Evolutionary conservation across 1,284 basidiomycete genomes (phyloP).

Genomic region (Neotropicomus parvogracilis): DNA sequence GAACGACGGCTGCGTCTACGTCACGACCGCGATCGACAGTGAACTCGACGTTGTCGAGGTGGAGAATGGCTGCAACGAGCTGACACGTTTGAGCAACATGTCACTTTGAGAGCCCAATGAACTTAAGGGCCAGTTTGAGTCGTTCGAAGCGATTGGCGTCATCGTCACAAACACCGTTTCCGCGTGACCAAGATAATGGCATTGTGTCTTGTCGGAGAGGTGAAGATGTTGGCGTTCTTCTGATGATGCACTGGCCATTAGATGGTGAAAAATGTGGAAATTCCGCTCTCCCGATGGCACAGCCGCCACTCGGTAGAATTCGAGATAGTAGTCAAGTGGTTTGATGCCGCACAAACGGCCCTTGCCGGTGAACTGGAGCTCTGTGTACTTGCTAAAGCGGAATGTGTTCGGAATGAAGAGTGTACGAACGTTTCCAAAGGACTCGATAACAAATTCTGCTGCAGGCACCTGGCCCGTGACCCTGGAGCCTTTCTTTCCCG

Average conservation of each 20-base stretch:
- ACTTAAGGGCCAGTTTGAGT: slow-evolving; percentile 91
- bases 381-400: slow-evolving; percentile 90
- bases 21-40: slow-evolving; percentile 77
- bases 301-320: slow-evolving; percentile 79
- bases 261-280: slow-evolving; percentile 97
- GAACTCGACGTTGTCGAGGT: slow-evolving; percentile 95
- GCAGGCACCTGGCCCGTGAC: slow-evolving; percentile 84
- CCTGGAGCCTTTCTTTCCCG: slow-evolving; percentile 93
- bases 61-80: slow-evolving; percentile 90
- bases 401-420: slow-evolving; percentile 90
- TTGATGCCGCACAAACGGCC: slow-evolving; percentile 85
- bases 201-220: slow-evolving; percentile 73
- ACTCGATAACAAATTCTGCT: slow-evolving; percentile 91
- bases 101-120: slow-evolving; percentile 87
- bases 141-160: slow-evolving; percentile 85
- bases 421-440: slow-evolving; percentile 88
- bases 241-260: slow-evolving; percentile 82
- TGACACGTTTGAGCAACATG: slow-evolving; percentile 95
- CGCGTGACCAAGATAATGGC: slow-evolving; percentile 82
- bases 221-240: slow-evolving; percentile 93
- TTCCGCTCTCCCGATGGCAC: slow-evolving; percentile 87
- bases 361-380: slow-evolving; percentile 89
- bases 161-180: slow-evolving; percentile 56
- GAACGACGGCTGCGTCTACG: slow-evolving; percentile 84
- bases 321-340: slow-evolving; percentile 95